phyloP scores from a whole-genome alignment of 768 basidiomycete species.

The Boletus rufocinnamomeus region DNA sequence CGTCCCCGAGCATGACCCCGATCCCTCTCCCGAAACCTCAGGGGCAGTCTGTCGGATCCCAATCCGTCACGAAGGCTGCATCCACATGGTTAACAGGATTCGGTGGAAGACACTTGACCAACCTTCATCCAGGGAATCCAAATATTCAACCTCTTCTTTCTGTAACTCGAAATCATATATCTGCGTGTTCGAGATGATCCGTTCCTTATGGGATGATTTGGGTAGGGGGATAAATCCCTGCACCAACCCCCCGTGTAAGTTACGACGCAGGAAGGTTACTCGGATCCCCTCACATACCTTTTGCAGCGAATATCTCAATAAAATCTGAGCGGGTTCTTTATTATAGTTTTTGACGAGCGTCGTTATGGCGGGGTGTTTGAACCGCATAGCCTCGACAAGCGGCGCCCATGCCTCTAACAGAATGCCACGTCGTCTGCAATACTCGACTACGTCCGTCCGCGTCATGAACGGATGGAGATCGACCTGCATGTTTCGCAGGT shows the following conservation, averaged over 20 bases:
- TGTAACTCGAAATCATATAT: conserved; percentile 65
- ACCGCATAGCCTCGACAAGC: conserved; percentile 49
- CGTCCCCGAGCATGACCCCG: not conserved
- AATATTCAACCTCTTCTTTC: conserved; percentile 46
- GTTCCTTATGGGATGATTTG: conserved; percentile 54
- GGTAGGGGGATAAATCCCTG: conserved; percentile 58
- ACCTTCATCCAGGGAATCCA: conserved; percentile 61
- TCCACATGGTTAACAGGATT: conserved; percentile 4
- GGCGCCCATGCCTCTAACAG: conserved; percentile 54
- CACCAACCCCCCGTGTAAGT: not conserved
- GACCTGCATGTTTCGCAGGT: conserved; percentile 35
- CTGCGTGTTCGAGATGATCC: conserved; percentile 60
- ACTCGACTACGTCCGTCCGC: conserved; percentile 58
- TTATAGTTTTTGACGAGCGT: conserved; percentile 53
- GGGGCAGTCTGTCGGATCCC: conserved; percentile 13
- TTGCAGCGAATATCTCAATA: conserved; percentile 63
- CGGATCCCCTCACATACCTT: conserved; percentile 45
- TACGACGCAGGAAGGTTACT: not conserved
- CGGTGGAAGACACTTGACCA: conserved; percentile 11
- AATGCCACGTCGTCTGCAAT: conserved; percentile 56
- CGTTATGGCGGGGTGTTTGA: conserved; percentile 56
- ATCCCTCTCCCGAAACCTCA: conserved; percentile 5
- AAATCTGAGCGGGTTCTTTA: conserved; percentile 58
- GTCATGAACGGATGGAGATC: conserved; percentile 74
- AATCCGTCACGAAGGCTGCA: conserved; percentile 7